Conservation (phyloP, 2,329 filamentous ascomycete species). For the Penicillium sp. region DNA sequence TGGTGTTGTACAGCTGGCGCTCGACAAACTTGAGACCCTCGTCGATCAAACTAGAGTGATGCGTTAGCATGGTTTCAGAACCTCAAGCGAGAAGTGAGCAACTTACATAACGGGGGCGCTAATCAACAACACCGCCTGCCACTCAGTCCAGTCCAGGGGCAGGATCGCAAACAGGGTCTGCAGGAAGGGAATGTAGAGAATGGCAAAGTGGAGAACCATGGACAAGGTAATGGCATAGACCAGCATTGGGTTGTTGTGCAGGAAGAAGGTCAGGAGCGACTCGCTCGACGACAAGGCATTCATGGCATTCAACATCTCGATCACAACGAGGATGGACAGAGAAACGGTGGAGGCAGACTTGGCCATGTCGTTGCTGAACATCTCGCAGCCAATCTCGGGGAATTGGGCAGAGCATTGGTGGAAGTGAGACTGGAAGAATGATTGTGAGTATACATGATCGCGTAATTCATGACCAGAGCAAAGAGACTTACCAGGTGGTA, state of each 20-base stretch:
- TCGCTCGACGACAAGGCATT: slow-evolving; percentile 96
- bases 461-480: not conserved
- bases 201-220: slow-evolving; percentile 92
- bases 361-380: slow-evolving; percentile 84
- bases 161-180: slow-evolving; percentile 89
- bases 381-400: slow-evolving; percentile 84
- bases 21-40: slow-evolving; percentile 80
- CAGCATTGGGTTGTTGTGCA: slow-evolving; percentile 99
- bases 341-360: slow-evolving; percentile 92
- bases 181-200: slow-evolving; percentile 88
- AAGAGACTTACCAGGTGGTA: slow-evolving; percentile 66
- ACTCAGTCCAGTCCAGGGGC: slow-evolving; percentile 81
- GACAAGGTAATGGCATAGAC: slow-evolving; percentile 91
- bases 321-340: slow-evolving; percentile 87
- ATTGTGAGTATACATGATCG: slow-evolving; percentile 11
- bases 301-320: slow-evolving; percentile 99
- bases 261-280: slow-evolving; percentile 84
- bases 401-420: slow-evolving; percentile 87
- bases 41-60: slow-evolving; percentile 67
- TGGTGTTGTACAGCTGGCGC: slow-evolving; percentile 59
- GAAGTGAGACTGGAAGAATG: slow-evolving; percentile 67
- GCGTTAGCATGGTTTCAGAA: slow-evolving; percentile 4
- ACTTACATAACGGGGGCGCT: slow-evolving; percentile 92
- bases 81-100: not conserved
- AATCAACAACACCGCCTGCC: slow-evolving; percentile 86